These are phyloP conservation scores for Exophiala mesophila DNA, from an alignment of 2,329 filamentous ascomycete species.

Conservation along the genomic window DNA sequence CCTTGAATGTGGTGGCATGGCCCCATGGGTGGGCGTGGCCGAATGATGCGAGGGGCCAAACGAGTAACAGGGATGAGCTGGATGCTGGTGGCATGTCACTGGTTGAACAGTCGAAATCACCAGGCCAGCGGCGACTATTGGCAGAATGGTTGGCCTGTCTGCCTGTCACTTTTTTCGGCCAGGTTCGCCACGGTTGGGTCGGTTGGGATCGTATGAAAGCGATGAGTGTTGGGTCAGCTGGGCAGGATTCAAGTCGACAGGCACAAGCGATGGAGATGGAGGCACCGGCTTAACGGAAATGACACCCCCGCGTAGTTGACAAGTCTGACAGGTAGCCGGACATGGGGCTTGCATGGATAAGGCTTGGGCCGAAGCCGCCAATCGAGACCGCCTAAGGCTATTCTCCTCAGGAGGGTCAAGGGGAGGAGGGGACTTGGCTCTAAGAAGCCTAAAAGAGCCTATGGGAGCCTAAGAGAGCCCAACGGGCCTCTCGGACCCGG, in stretches of 20 bases:
- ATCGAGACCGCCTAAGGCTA: no score
- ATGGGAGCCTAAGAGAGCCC: no score
- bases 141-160: background rate
- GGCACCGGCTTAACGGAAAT: background rate
- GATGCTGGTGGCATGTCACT: no score
- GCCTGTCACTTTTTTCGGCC: background rate
- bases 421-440: no score
- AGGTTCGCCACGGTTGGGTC: background rate
- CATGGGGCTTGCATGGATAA: no score
- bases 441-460: no score
- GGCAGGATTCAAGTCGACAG: background rate
- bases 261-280: background rate
- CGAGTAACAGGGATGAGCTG: background rate
- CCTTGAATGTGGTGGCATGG: no score
- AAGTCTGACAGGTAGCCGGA: background rate
- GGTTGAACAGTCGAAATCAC: background rate
- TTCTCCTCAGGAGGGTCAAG: no score
- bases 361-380: no score
- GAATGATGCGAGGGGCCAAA: background rate
- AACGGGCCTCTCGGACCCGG: no score
- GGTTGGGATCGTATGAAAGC: background rate
- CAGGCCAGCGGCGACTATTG: background rate
- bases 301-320: background rate
- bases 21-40: no score
- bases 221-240: background rate